Conservation (phyloP, 768 basidiomycete species). For the Cubamyces lactineus region DNA sequence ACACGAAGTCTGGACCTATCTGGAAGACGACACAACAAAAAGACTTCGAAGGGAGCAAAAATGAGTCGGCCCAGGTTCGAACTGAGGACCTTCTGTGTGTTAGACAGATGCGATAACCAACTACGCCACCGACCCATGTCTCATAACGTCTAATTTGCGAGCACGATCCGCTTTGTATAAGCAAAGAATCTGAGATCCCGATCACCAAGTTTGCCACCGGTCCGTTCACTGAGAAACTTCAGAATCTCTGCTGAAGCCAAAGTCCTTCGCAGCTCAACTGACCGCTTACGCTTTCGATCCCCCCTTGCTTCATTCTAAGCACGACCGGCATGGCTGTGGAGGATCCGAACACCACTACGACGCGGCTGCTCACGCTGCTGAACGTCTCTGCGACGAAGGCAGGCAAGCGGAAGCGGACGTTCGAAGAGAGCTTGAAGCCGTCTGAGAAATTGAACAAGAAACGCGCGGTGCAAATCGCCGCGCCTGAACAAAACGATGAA, state of each 20-base stretch:
- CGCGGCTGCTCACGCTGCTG: conserved; percentile 82
- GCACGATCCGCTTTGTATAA: no score
- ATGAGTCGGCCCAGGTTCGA: conserved; percentile 60
- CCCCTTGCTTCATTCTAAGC: no score
- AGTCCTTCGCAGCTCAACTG: not conserved
- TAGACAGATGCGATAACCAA: conserved; percentile 86
- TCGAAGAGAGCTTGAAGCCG: conserved; percentile 38
- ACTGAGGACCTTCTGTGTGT: conserved; percentile 80
- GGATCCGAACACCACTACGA: conserved; percentile 60
- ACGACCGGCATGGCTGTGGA: conserved; percentile 30
- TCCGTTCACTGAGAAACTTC: not conserved
- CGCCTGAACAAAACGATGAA: conserved; percentile 12
- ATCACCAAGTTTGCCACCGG: not conserved
- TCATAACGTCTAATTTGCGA: no score
- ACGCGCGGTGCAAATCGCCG: conserved; percentile 40
- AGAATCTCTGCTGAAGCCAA: not conserved
- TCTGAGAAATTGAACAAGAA: conserved; percentile 73
- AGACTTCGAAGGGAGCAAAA: conserved; percentile 29
- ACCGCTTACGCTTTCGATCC: not conserved
- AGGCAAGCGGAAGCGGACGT: conserved; percentile 53
- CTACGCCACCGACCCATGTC: conserved; percentile 67
- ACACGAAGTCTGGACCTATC: no score
- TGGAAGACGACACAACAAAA: no score
- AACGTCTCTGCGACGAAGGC: conserved; percentile 86
- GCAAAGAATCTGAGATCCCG: not conserved